Conservation (phyloP, 2,329 filamentous ascomycete species). For the Trematosphaeria pertusa region DNA sequence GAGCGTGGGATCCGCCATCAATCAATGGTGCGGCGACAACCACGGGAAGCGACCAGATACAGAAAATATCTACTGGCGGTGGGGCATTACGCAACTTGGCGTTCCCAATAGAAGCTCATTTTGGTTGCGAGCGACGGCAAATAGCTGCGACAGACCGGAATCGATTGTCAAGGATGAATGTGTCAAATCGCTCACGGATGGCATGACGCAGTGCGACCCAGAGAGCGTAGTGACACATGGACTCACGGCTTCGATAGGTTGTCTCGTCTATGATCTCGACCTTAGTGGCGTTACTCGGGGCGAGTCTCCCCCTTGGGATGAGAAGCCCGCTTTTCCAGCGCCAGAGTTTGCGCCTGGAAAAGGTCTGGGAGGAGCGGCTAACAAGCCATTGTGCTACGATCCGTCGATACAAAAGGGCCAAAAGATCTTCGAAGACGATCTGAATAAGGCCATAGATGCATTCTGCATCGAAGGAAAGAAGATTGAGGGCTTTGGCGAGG, state of each 20-base stretch:
- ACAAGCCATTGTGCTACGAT: not conserved
- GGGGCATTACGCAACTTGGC: slow-evolving; percentile 1
- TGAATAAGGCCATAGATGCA: slow-evolving; percentile 4
- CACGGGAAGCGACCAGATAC: not conserved
- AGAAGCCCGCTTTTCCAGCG: slow-evolving; percentile 4
- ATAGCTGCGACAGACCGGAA: too few species aligned
- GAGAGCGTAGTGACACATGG: slow-evolving; percentile 7
- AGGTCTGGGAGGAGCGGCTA: not conserved
- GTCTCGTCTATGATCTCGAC: slow-evolving; percentile 9
- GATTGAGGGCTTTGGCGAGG: not conserved
- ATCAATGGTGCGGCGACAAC: slow-evolving; percentile 9
- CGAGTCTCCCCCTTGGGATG: slow-evolving; percentile 10
- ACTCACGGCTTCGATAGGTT: slow-evolving; percentile 5
- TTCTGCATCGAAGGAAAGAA: slow-evolving; percentile 4
- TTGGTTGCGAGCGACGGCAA: slow-evolving; percentile 8
- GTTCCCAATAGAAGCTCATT: slow-evolving; percentile 10
- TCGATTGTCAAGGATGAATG: slow-evolving; percentile 10
- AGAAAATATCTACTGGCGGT: slow-evolving; percentile 2
- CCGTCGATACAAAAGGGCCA: too few species aligned
- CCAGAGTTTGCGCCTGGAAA: not conserved
- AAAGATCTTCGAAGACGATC: too few species aligned
- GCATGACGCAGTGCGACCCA: slow-evolving; percentile 8
- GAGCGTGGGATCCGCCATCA: slow-evolving; percentile 6
- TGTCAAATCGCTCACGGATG: slow-evolving; percentile 2
- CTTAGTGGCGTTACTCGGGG: slow-evolving; percentile 5